Conservation (phyloP, 2,329 filamentous ascomycete genomes). For the Sporothrix luriei region DNA sequence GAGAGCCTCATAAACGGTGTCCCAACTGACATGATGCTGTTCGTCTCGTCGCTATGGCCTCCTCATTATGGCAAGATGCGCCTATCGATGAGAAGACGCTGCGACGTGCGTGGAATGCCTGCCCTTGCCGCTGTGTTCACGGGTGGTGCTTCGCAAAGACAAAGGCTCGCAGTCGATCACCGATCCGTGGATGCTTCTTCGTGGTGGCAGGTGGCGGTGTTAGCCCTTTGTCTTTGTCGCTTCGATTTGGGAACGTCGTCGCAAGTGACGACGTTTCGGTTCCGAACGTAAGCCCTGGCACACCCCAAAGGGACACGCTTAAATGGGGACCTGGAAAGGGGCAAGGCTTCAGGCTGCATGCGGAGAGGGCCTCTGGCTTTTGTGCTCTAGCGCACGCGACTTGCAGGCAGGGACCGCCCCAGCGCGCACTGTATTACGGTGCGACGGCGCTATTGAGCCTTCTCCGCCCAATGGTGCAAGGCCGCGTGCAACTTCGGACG, state of each 20-base stretch:
- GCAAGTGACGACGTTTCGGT: background rate
- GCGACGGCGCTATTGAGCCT: constrained; percentile 18
- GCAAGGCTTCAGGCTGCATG: constrained; percentile 23
- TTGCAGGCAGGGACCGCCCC: background rate
- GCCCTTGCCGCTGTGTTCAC: background rate
- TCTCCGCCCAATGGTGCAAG: background rate
- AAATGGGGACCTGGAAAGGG: constrained; percentile 22
- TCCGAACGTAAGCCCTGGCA: background rate
- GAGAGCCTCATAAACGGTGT: background rate
- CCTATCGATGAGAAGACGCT: background rate
- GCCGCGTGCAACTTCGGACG: background rate
- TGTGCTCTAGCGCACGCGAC: constrained; percentile 18
- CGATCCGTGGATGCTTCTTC: background rate
- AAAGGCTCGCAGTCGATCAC: background rate
- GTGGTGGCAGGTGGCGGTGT: background rate
- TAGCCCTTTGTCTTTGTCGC: constrained; percentile 13
- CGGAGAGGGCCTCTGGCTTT: background rate
- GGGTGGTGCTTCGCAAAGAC: background rate
- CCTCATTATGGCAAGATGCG: constrained; percentile 26
- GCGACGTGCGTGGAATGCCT: constrained; percentile 7
- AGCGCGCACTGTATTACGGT: constrained; percentile 9
- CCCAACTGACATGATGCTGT: constrained; percentile 29
- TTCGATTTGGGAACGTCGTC: constrained; percentile 1
- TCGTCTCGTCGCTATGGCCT: constrained; percentile 27
- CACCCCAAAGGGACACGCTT: background rate